Conservation (phyloP, 2,329 filamentous ascomycete species). For the Waltergamsia citrina region DNA sequence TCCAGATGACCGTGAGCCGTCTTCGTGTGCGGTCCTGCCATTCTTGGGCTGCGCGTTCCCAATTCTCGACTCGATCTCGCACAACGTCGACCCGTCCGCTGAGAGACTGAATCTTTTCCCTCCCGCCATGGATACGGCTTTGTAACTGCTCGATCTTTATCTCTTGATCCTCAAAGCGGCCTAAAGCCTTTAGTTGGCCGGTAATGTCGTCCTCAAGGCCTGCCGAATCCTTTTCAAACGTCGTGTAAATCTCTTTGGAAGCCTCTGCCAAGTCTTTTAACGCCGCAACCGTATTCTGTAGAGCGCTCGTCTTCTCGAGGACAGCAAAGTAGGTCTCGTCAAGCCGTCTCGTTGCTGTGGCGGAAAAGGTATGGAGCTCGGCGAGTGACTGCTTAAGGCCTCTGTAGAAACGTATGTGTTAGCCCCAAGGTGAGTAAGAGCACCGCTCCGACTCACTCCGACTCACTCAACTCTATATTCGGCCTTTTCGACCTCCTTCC, state of each 20-base stretch:
- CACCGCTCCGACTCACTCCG: no score
- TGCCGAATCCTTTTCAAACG: slow-evolving; percentile 50
- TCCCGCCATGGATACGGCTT: slow-evolving; percentile 48
- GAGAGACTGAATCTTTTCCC: slow-evolving; percentile 48
- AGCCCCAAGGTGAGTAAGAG: not conserved
- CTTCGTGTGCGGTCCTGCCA: slow-evolving; percentile 60
- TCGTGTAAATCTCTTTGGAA: slow-evolving; percentile 46
- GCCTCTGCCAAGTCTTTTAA: slow-evolving; percentile 58
- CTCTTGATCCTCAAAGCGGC: slow-evolving; percentile 56
- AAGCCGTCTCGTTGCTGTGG: slow-evolving; percentile 52
- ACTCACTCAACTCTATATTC: slow-evolving; percentile 21
- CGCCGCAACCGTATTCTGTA: slow-evolving; percentile 54
- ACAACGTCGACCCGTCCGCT: slow-evolving; percentile 56
- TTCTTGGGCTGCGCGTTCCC: slow-evolving; percentile 57
- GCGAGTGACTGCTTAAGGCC: slow-evolving; percentile 41
- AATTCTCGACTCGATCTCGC: slow-evolving; percentile 52
- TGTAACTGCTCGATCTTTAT: slow-evolving; percentile 52
- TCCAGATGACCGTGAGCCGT: slow-evolving; percentile 55
- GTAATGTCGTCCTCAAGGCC: slow-evolving; percentile 51
- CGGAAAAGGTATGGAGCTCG: slow-evolving; percentile 50
- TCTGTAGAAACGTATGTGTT: slow-evolving; percentile 18
- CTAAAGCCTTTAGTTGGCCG: slow-evolving; percentile 49
- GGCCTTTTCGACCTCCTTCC: slow-evolving; percentile 24
- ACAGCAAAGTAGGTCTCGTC: slow-evolving; percentile 69
- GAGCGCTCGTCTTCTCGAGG: slow-evolving; percentile 54